phyloP scores from a whole-genome alignment of 2,329 filamentous ascomycete genomes.

The Fonsecaea nubica region DNA sequence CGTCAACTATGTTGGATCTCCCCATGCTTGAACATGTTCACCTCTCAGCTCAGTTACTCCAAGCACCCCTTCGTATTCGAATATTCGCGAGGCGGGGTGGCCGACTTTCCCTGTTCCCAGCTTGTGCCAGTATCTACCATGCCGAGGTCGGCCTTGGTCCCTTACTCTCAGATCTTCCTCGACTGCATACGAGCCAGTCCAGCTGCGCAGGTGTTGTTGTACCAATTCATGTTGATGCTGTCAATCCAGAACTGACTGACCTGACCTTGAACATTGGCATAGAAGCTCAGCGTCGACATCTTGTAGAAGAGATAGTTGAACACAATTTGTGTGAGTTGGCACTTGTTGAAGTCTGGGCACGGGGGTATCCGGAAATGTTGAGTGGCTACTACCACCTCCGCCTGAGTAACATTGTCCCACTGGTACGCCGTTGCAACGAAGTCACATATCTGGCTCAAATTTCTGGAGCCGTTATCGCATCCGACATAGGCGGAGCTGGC shows the following conservation, averaged over 20 bases:
- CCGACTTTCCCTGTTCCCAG: background rate
- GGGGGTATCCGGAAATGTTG: conserved; percentile 52
- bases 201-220: conserved; percentile 57
- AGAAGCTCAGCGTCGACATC: conserved; percentile 57
- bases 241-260: conserved; percentile 56
- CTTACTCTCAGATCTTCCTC: conserved; percentile 14
- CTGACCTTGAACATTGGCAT: conserved; percentile 51
- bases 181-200: conserved; percentile 41
- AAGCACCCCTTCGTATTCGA: conserved; percentile 1
- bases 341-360: conserved; percentile 49
- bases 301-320: conserved; percentile 52
- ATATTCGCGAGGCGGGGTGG: background rate
- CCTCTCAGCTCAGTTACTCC: conserved; percentile 1
- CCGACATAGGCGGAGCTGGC: conserved; percentile 55
- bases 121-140: background rate
- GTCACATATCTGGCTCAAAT: conserved; percentile 47
- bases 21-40: background rate
- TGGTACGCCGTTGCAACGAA: conserved; percentile 54
- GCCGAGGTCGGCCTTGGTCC: background rate
- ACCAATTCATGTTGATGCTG: conserved; percentile 57
- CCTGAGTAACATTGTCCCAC: conserved; percentile 46
- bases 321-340: conserved; percentile 51
- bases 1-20: background rate
- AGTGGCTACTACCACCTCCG: conserved; percentile 46
- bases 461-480: conserved; percentile 53